Evolutionary conservation across 805 yeast species (phyloP).

Genomic region (Yamadazyma olivae): DNA sequence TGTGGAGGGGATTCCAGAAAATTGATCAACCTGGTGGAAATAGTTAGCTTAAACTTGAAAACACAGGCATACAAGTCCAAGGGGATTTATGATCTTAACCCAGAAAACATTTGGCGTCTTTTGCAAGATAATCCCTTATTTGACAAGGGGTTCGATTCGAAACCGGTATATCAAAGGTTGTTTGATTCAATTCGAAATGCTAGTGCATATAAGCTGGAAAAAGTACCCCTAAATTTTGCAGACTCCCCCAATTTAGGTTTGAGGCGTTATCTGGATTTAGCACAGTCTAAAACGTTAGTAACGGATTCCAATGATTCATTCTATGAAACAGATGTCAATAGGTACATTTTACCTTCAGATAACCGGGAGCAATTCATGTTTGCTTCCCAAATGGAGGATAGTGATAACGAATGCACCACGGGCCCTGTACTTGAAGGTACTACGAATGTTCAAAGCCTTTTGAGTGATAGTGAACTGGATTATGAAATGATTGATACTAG

Average conservation of each 20-base stretch:
- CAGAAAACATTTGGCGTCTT: not conserved
- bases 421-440: too few species aligned
- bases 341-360: slow-evolving; percentile 8
- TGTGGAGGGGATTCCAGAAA: slow-evolving; percentile 32
- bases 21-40: slow-evolving; percentile 31
- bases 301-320: slow-evolving; percentile 7
- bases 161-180: slow-evolving; percentile 13
- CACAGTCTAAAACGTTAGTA: too few species aligned
- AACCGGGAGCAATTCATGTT: too few species aligned
- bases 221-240: too few species aligned
- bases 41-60: slow-evolving; percentile 18
- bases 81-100: not conserved
- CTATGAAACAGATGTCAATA: slow-evolving; percentile 4
- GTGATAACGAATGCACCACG: slow-evolving; percentile 24
- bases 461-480: slow-evolving; percentile 17
- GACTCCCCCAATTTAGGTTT: not conserved
- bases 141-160: slow-evolving; percentile 10
- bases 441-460: not conserved
- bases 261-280: too few species aligned
- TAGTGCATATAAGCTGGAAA: too few species aligned
- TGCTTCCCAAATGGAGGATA: slow-evolving; percentile 28
- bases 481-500: slow-evolving; percentile 7
- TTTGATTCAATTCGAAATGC: slow-evolving; percentile 11
- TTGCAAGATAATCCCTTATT: too few species aligned
- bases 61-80: not conserved